Conservation (phyloP, 345 rosid genomes). For the Linum tenue region DNA sequence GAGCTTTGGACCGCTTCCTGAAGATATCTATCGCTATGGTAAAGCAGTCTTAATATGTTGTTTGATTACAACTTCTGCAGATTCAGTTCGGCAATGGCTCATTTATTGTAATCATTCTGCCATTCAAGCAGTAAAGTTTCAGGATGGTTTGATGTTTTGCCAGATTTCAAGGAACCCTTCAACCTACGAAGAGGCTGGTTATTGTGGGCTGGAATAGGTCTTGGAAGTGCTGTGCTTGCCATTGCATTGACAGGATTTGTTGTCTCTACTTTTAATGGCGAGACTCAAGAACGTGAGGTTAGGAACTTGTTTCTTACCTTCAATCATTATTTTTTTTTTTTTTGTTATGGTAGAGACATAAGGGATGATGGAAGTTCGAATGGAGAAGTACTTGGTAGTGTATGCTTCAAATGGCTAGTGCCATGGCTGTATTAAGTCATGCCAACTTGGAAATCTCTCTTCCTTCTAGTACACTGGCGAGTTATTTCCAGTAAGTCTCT, state of each 20-base stretch:
- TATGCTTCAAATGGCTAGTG: no score
- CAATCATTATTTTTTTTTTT: no score
- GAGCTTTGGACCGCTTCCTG: slow-evolving; percentile 71
- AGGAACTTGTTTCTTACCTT: slow-evolving; percentile 13
- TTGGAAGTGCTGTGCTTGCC: slow-evolving; percentile 39
- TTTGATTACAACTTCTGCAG: no score
- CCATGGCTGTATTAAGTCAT: no score
- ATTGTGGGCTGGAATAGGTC: slow-evolving; percentile 57
- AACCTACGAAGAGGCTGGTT: slow-evolving; percentile 53
- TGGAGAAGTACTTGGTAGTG: no score
- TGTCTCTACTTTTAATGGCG: slow-evolving; percentile 41
- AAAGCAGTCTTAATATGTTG: slow-evolving; percentile 4
- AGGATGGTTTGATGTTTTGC: slow-evolving; percentile 7
- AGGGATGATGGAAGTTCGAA: no score
- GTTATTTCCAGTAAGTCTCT: no score
- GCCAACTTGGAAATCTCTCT: no score
- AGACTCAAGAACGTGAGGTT: slow-evolving; percentile 56
- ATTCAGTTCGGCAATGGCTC: no score
- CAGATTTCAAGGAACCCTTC: slow-evolving; percentile 70
- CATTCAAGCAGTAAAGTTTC: not conserved
- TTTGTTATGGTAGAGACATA: no score
- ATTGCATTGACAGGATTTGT: slow-evolving; percentile 37
- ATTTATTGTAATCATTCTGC: not conserved
- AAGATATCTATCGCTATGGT: slow-evolving; percentile 77
- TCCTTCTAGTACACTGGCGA: no score